Base-by-base conservation (phyloP, 768 basidiomycete genomes). In the Erythrobasidium yunnanense region DNA sequence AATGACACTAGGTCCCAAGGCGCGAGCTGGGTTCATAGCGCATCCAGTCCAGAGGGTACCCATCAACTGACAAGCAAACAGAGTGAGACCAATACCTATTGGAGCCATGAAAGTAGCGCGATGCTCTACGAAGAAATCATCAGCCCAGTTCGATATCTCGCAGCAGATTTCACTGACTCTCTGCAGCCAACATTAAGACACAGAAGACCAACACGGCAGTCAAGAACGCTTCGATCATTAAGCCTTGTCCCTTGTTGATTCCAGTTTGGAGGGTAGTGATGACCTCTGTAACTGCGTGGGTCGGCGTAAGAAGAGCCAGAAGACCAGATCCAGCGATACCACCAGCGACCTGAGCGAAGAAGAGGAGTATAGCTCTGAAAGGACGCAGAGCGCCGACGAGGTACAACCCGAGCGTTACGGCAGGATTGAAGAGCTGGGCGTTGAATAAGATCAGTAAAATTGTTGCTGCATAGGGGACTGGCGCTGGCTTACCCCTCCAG, bases 61-160 rank as follows among this genome's bases (percentile, higher is more conserved):
- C 2, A 70, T n/a, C 3, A 72, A 51, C 38, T 72, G 70, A 2
- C 70, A 69, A 11, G 69, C 50, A 33, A 70, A 72, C 5, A 72
- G 65, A 0, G 70, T 68, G 0, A 72, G 46, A 8, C 71, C 78
- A 55, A 79, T 79, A 53, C 78, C 78, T 67, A 79, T 74, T 0
- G 78, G 78, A 7, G 78, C 77, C 30, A 79, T 73, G 71, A 76
- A 78, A 0, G 78, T 78, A 1, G 77, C 78, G 58, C 77, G 76
- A 70, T 76, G 75, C 69, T 74, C 73, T 60, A 70, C 71, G 13
- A 68, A 66, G 0, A 56, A 55, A 29, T 66, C 38, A n/a, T 58
- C 0, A 65, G 27, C 0, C 66, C 13, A 32, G 32, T n/a, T n/a
- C 15, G 62, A 11, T 4, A 57, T 30, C 4, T 23, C 17, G 23